phyloP scores from a whole-genome alignment of 257 asterid genomes.

The Henckelia pumila region DNA sequence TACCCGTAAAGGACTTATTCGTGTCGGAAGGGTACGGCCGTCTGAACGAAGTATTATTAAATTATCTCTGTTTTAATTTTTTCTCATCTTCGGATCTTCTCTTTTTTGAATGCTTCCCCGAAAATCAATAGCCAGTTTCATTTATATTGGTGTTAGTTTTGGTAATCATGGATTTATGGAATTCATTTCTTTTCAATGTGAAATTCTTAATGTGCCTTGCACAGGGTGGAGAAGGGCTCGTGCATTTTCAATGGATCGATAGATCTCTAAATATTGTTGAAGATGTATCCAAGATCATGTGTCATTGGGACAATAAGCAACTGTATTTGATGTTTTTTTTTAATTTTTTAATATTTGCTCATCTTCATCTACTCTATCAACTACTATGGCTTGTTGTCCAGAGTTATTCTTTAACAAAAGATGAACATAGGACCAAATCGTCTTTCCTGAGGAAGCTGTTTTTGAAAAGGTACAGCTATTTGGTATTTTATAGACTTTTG shows the following conservation, averaged over 20 bases:
- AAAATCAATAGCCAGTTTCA: conserved; percentile 4
- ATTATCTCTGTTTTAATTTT: conserved; percentile 4
- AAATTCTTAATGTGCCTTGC: conserved; percentile 23
- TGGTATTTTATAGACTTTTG: conserved; percentile 15
- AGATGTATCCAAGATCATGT: conserved; percentile 69
- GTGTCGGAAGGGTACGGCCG: conserved; percentile 78
- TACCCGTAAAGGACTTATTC: conserved; percentile 87
- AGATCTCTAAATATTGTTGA: conserved; percentile 61
- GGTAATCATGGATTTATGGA: not conserved
- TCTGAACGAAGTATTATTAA: not conserved
- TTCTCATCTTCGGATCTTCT: conserved; percentile 8
- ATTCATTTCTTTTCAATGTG: conserved; percentile 1
- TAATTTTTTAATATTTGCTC: conserved; percentile 9
- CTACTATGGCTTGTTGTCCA: conserved; percentile 16
- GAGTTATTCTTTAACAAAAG: conserved; percentile 48
- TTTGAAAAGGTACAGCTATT: conserved; percentile 67
- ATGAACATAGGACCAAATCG: conserved; percentile 73
- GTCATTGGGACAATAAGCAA: conserved; percentile 9
- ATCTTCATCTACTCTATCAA: conserved; percentile 5
- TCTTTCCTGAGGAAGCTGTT: conserved; percentile 87
- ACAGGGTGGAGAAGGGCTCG: conserved; percentile 89
- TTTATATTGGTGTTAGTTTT: conserved; percentile 15
- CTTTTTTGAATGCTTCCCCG: not conserved
- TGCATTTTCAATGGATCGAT: conserved; percentile 92
- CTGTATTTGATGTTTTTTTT: conserved; percentile 14